phyloP scores from a whole-genome alignment of 805 yeast genomes.

The Barnettozyma vustinii region DNA sequence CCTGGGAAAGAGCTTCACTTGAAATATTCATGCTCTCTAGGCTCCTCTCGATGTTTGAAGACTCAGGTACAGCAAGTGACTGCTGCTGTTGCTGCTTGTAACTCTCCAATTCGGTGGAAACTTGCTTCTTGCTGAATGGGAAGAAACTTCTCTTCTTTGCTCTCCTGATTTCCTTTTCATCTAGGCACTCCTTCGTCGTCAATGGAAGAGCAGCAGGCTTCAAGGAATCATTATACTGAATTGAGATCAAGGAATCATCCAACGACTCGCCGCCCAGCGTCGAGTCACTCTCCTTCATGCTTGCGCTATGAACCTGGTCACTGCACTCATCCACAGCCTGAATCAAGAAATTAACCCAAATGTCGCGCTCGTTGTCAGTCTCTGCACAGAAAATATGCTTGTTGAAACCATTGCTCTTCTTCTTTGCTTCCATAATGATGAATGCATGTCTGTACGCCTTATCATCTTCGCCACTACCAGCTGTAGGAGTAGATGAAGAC shows the following conservation, averaged over 20 bases:
- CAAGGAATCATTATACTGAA: constrained; percentile 6
- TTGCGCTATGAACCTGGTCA: not conserved
- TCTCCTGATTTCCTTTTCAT: constrained; percentile 35
- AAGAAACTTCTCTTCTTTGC: constrained; percentile 54
- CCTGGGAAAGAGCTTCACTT: constrained; percentile 19
- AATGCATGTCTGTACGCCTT: constrained; percentile 52
- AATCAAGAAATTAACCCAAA: constrained; percentile 53
- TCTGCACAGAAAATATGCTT: constrained; percentile 75
- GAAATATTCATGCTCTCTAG: constrained; percentile 27
- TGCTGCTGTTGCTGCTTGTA: constrained; percentile 24
- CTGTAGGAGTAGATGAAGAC: not conserved
- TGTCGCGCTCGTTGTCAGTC: constrained; percentile 67
- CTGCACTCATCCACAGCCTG: constrained; percentile 25
- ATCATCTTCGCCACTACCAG: constrained; percentile 19
- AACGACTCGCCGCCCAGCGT: constrained; percentile 8
- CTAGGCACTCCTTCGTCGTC: not conserved
- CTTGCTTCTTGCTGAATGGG: constrained; percentile 41
- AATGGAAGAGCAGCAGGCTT: not conserved
- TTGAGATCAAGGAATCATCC: constrained; percentile 10
- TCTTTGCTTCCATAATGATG: constrained; percentile 44
- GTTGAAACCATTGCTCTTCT: constrained; percentile 27
- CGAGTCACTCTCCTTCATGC: constrained; percentile 15
- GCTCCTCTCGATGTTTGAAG: constrained; percentile 24
- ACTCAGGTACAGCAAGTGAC: constrained; percentile 23
- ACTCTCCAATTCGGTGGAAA: constrained; percentile 14